Base-by-base conservation (phyloP, 495 filamentous ascomycete species). In the Cairneyella variabilis region DNA sequence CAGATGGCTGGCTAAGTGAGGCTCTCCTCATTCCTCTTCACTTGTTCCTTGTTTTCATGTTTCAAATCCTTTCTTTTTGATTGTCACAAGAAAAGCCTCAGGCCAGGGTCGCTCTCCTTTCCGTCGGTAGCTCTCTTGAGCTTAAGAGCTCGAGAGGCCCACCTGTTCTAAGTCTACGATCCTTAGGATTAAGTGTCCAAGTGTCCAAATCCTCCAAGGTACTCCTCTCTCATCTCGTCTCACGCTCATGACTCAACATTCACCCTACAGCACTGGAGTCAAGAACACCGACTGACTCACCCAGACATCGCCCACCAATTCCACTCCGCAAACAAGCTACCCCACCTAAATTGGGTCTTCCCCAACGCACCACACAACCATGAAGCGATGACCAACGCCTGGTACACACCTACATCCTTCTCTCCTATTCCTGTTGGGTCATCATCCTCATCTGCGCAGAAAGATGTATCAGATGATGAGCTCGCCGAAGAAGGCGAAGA, bases 321-420 rank as follows among this genome's bases (percentile, higher is more conserved):
- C 54, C 69, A 72, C 40, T 48, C 63, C 6, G 69, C 66, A 4
- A 40, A 56, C 39, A 76, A 76, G 45, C 59, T 76, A 0, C 62
- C 66, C 2, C 61, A 70, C 43, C 34, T 73, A 40, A 51, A 54
- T 17, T 74, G 73, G 71, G 54, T 76, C 39, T 63, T 76, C 37
- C 70, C 72, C 25, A 72, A 69, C 39, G 70, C 72, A 3, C 63
- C 60, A 25, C 57, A 69, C 4, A 68, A 74, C 57, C 69, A 59
- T 37, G 69, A 74, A 25, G 63, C 64, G 16, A 66, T 63, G 56
- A 38, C 58, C 17, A 65, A 53, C 23, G 73, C 71, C 3, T 74
- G 71, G 71, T 73, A 69, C 44, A 54, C 56, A 34, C 71, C 71
- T 6, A 67, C 65, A 0, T 42, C 53, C 2, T 66, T 71, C 55